Conservation (phyloP, 306 rosid species). For the Rosa persica region DNA sequence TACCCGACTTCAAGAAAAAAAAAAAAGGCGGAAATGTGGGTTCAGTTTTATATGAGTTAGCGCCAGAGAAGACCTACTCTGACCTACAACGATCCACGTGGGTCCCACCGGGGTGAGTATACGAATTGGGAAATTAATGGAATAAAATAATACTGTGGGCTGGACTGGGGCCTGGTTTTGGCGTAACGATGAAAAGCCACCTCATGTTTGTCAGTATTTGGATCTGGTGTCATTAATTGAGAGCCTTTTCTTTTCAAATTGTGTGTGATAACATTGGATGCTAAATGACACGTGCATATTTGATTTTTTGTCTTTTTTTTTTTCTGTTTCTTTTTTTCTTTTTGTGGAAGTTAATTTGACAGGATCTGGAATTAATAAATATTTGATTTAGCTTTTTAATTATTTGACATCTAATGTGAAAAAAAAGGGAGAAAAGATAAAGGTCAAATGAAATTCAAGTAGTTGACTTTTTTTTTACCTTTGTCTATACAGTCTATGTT, state of each 20-base stretch:
- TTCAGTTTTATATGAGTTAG: not conserved
- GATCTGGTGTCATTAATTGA: not conserved
- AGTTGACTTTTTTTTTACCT: not conserved
- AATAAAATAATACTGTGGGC: not conserved
- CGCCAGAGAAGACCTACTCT: constrained; percentile 14
- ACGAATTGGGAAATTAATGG: not conserved
- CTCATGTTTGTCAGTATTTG: constrained; percentile 18
- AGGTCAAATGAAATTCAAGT: not conserved
- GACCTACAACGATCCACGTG: constrained; percentile 12
- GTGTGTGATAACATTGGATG: not conserved
- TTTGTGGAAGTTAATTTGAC: not conserved
- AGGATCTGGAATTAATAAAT: not conserved
- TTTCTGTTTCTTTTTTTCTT: not conserved
- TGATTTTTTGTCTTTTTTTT: not conserved
- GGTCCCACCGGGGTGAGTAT: constrained; percentile 1
- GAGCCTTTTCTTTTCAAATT: not conserved
- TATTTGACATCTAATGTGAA: not conserved
- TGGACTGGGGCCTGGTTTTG: not conserved
- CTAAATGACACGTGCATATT: constrained; percentile 12
- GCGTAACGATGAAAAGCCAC: constrained; percentile 13
- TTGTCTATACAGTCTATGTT: too few relatives aligned
- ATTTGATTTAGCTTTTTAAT: not conserved
- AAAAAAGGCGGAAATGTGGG: not conserved
- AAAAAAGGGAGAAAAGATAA: not conserved
- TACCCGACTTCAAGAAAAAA: not conserved